Percentiles rank a stretch among this genome's conserved stretches.
Conservation (phyloP, 2,329 filamentous ascomycete species). For the Sporothrix protearum region DNA sequence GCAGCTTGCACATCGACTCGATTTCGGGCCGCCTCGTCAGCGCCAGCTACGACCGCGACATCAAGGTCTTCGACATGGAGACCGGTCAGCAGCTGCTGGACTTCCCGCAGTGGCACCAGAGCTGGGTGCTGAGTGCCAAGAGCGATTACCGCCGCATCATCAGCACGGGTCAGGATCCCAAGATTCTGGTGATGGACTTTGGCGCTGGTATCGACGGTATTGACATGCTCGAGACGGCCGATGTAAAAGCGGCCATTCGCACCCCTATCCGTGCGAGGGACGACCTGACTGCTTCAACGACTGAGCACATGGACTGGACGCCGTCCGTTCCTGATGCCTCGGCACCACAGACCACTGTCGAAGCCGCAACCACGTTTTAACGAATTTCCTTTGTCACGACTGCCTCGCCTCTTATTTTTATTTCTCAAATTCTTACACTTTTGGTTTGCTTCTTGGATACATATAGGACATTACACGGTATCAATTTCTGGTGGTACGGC, state of each 20-base stretch:
- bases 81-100: conserved; percentile 74
- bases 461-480: conserved; percentile 4
- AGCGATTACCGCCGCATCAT: conserved; percentile 93
- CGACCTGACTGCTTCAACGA: not conserved
- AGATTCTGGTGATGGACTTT: conserved; percentile 93
- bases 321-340: not conserved
- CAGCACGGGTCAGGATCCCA: conserved; percentile 88
- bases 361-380: not conserved
- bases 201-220: conserved; percentile 59
- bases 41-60: conserved; percentile 90
- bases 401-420: not conserved
- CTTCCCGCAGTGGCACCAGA: conserved; percentile 91
- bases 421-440: not conserved
- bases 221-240: conserved; percentile 49
- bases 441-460: conserved; percentile 4
- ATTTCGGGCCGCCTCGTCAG: conserved; percentile 82
- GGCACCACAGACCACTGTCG: not conserved
- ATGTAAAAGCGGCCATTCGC: conserved; percentile 5
- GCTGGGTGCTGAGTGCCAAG: conserved; percentile 95
- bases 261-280: not conserved
- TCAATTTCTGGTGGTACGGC: conserved; percentile 7
- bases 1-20: conserved; percentile 86
- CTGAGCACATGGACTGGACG: not conserved
- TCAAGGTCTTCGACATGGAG: conserved; percentile 89
- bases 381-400: conserved; percentile 20